Evolutionary conservation across 2,329 filamentous ascomycete genomes (phyloP).

Genomic region (Microsporum canis): DNA sequence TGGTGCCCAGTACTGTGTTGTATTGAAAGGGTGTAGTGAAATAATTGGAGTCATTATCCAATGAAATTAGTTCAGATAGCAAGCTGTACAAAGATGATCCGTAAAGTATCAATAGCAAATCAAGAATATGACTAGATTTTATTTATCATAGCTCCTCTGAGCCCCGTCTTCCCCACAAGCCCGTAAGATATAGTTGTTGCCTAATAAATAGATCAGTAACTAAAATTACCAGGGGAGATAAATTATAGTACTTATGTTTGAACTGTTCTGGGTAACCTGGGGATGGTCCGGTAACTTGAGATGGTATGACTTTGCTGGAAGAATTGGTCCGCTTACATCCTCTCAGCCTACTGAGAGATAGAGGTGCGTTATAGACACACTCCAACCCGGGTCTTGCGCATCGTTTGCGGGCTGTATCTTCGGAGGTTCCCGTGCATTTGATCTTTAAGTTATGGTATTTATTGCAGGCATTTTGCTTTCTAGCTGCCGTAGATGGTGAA

Average conservation of each 20-base stretch:
- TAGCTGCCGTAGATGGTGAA: neutral
- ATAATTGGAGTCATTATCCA: neutral
- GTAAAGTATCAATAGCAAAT: neutral
- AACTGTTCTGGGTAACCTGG: neutral
- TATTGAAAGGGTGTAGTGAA: too few relatives aligned
- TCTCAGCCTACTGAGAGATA: neutral
- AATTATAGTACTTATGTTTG: neutral
- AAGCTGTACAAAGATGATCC: neutral
- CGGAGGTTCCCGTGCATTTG: neutral
- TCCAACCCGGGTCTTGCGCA: neutral
- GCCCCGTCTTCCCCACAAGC: too few relatives aligned
- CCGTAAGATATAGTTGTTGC: neutral
- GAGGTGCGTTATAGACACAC: neutral
- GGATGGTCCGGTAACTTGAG: neutral
- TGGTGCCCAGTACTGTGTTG: neutral
- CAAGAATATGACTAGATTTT: neutral
- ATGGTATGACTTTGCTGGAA: neutral
- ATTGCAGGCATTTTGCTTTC: conserved; percentile 3
- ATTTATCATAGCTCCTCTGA: neutral
- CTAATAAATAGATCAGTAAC: neutral
- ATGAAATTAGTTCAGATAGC: neutral
- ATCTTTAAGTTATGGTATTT: conserved; percentile 3
- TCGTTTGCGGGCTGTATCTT: neutral
- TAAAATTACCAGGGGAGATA: too few relatives aligned
- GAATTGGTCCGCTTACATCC: neutral